Conservation (phyloP, 495 filamentous ascomycete genomes). For the Pseudevernia furfuracea region DNA sequence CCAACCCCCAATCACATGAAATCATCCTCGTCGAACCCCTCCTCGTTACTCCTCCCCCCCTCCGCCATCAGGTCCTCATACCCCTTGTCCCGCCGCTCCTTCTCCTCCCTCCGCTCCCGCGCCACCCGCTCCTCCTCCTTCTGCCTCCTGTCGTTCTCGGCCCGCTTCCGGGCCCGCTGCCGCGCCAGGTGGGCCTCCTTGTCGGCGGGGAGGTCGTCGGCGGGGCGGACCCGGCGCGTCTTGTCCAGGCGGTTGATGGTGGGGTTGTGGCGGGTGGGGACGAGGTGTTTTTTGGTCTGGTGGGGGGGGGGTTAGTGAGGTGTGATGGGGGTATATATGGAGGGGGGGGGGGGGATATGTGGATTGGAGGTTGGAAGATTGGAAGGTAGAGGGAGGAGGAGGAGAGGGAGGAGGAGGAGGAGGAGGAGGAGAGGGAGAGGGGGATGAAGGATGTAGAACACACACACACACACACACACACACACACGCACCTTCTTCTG, state of each 20-base stretch:
- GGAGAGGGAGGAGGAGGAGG: neutral
- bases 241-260: constrained; percentile 97
- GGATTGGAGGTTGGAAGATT: too few relatives aligned
- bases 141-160: constrained; percentile 58
- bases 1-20: constrained; percentile 39
- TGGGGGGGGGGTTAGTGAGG: neutral
- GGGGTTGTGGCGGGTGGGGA: constrained; percentile 68
- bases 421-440: neutral
- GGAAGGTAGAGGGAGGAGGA: neutral
- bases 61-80: constrained; percentile 66
- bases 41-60: constrained; percentile 43
- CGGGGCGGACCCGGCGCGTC: constrained; percentile 78
- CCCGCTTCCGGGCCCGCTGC: constrained; percentile 61
- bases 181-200: constrained; percentile 66
- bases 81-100: constrained; percentile 88
- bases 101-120: constrained; percentile 76
- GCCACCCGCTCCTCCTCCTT: constrained; percentile 72
- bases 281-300: constrained; percentile 70
- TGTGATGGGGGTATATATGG: too few relatives aligned
- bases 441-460: neutral
- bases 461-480: neutral
- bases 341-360: too few relatives aligned
- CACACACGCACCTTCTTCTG: constrained; percentile 46
- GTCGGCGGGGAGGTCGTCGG: constrained; percentile 63
- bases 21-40: constrained; percentile 43